phyloP scores from a whole-genome alignment of 169 alveolate genomes.

The Plasmodium gonderi region DNA sequence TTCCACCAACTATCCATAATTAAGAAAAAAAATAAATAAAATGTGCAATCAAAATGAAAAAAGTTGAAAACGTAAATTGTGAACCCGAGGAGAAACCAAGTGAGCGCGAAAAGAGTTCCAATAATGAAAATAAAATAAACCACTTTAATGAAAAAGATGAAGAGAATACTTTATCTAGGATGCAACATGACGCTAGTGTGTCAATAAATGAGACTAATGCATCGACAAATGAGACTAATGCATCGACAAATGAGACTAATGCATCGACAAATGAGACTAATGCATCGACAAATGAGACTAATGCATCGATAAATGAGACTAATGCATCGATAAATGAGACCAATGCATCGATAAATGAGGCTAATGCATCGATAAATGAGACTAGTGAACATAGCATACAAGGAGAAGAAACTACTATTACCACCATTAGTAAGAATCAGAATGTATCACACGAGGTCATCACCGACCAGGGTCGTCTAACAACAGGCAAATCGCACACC shows the following conservation, averaged over 20 bases:
- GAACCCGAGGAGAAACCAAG: not conserved
- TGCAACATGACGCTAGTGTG: not conserved
- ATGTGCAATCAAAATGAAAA: constrained; percentile 5
- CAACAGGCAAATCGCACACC: not conserved
- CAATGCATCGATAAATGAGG: no score
- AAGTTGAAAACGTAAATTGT: not conserved
- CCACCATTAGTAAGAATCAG: not conserved
- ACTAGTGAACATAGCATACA: not conserved
- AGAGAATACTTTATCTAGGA: not conserved
- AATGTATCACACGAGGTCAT: not conserved
- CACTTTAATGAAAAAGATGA: not conserved
- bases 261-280: no score
- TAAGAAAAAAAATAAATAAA: not conserved
- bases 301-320: no score
- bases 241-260: no score
- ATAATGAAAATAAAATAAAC: not conserved
- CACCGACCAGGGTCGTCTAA: no score
- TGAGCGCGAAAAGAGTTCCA: not conserved
- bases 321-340: no score
- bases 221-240: no score
- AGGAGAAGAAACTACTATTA: not conserved
- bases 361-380: not conserved
- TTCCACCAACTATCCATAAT: no score
- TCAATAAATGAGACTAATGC: no score
- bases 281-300: no score